Percentiles rank a stretch among this genome's conserved stretches.
Evolutionary conservation across 23 red algal species (phyloP).

Genomic region (Gracilaria domingensis): DNA sequence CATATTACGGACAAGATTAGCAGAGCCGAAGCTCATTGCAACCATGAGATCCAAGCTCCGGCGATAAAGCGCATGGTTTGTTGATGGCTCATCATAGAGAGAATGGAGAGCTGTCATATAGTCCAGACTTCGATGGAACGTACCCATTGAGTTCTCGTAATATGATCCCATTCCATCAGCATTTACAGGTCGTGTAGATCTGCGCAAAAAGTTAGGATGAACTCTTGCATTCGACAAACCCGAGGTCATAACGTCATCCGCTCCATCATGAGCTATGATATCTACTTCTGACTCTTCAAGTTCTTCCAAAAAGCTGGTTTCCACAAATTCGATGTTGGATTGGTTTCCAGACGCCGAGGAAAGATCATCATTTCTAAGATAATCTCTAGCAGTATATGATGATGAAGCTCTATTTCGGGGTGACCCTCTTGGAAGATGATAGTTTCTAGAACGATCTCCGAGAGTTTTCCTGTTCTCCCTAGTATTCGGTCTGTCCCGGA

Average conservation of each 20-base stretch:
- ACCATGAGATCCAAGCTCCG: constrained; percentile 69
- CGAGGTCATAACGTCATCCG: background rate
- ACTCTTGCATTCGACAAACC: background rate
- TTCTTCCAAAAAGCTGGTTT: background rate
- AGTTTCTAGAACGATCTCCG: background rate
- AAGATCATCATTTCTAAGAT: background rate
- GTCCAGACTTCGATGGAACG: constrained; percentile 38
- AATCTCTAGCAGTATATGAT: constrained; percentile 53
- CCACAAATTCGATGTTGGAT: background rate
- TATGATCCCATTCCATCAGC: constrained; percentile 69
- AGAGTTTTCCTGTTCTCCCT: background rate
- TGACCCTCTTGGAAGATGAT: background rate
- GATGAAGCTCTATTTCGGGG: background rate
- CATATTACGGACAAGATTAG: constrained; percentile 58
- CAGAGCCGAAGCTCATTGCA: constrained; percentile 73
- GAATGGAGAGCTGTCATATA: constrained; percentile 61
- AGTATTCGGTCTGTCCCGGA: background rate
- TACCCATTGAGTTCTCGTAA: constrained; percentile 58
- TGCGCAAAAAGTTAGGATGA: background rate
- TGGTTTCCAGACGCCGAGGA: background rate
- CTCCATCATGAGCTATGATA: constrained; percentile 7
- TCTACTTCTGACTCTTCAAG: constrained; percentile 21
- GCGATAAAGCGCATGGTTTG: constrained; percentile 48
- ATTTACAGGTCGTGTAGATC: background rate
- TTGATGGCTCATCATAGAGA: constrained; percentile 30